Evolutionary conservation across 2,329 filamentous ascomycete genomes (phyloP).

Genomic region (Plenodomus tracheiphilus): DNA sequence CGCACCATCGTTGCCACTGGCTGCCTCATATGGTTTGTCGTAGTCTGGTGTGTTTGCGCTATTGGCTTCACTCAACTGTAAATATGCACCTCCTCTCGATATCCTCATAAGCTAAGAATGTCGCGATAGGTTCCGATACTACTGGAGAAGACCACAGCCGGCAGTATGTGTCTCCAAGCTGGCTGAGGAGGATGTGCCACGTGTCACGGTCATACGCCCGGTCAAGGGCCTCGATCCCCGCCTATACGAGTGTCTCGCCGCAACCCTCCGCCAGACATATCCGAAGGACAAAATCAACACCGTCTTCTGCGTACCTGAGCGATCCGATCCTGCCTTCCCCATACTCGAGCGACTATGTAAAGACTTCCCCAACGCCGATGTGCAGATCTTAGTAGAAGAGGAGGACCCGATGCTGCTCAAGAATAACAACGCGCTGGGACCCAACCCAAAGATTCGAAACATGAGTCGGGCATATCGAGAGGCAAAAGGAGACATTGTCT

Average conservation of each 20-base stretch:
- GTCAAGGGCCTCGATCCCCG: conserved; percentile 89
- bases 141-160: conserved; percentile 50
- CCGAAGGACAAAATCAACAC: conserved; percentile 75
- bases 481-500: conserved; percentile 81
- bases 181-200: conserved; percentile 61
- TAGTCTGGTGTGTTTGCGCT: conserved; percentile 59
- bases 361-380: conserved; percentile 74
- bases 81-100: conserved; percentile 14
- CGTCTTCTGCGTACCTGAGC: conserved; percentile 78
- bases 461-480: conserved; percentile 92
- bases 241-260: conserved; percentile 89
- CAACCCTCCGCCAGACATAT: conserved; percentile 82
- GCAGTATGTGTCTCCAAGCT: conserved; percentile 47
- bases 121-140: conserved; percentile 57
- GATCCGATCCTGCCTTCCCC: conserved; percentile 74
- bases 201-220: conserved; percentile 88
- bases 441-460: conserved; percentile 98
- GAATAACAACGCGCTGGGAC: conserved; percentile 66
- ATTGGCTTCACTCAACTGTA: conserved; percentile 66
- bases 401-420: conserved; percentile 73
- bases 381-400: conserved; percentile 75
- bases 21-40: conserved; percentile 60
- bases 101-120: conserved; percentile 13
- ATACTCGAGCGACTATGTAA: conserved; percentile 70
- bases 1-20: conserved; percentile 47